Evolutionary conservation across 108 stramenopile species (phyloP), one percentile per base, ranked within the genome.

Genomic region (Pseudonitzschia delicatissima): DNA sequence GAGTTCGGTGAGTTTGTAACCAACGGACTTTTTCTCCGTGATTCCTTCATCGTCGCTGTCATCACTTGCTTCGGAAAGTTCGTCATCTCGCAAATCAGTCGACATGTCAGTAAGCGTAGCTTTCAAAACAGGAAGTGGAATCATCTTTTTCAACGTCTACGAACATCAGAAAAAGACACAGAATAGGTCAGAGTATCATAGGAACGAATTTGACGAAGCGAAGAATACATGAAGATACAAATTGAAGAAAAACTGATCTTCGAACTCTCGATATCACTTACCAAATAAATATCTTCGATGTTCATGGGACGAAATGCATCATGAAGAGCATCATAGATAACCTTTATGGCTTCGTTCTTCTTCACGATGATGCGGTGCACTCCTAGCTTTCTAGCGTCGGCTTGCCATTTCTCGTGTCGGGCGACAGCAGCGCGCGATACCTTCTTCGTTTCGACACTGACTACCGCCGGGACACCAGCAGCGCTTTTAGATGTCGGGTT

Each of bases 301-400:
- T 92, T 90, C 83, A 90, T 86, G 9, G 91, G 91, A 29, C 65
- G 49, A 58, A 92, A 88, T n/a, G 62, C 67, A 65, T 90, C 85
- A 42, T 76, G 69, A 52, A 89, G 49, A 45, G 78, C 51, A 50
- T 90, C 87, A 57, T 83, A 86, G 33, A 92, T 78, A 21, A 85
- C 25, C 69, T 92, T 86, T 72, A 90, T 90, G 0, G 87, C 88
- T n/a, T 60, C 75, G 0, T 71, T 59, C 61, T 84, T 87, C 68
- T 72, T 76, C 36, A 92, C 82, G 20, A 88, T 67, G 62, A 92
- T 85, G 3, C 78, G 69, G 11, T 71, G 57, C 5, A 86, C 91
- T 34, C 91, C 91, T 45, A 79, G 25, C 17, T 78, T 81, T 44
- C 78, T 74, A 8, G 91, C 91, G 20, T 71, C 76, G 13, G 68